phyloP scores from a whole-genome alignment of 129 eudicot genomes.

The Pittosporum tobira region DNA sequence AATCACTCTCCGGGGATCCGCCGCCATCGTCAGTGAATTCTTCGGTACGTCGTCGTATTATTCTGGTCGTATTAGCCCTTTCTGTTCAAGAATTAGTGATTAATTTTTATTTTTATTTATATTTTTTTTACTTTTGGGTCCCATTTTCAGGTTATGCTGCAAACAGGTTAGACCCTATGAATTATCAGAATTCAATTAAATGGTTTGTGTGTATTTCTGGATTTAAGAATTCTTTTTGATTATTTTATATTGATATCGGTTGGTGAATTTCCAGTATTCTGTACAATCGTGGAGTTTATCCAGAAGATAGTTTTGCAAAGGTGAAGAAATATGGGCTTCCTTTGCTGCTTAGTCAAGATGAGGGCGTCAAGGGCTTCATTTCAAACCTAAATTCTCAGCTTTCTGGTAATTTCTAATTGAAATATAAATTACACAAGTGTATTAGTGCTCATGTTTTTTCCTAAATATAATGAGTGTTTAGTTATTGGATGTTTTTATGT shows the following conservation, averaged over 20 bases:
- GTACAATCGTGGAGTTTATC: slow-evolving; percentile 88
- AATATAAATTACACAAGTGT: no score
- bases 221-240: not conserved
- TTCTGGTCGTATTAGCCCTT: not conserved
- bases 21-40: slow-evolving; percentile 90
- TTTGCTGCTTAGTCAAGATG: slow-evolving; percentile 87
- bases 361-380: slow-evolving; percentile 78
- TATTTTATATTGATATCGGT: no score
- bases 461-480: not conserved
- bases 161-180: slow-evolving; percentile 48
- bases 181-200: not conserved
- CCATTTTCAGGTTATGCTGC: slow-evolving; percentile 85
- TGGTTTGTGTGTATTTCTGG: not conserved
- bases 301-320: slow-evolving; percentile 77
- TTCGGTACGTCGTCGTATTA: slow-evolving; percentile 40
- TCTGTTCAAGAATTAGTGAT: not conserved
- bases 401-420: slow-evolving; percentile 42
- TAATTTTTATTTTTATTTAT: no score
- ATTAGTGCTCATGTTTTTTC: no score
- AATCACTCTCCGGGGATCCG: slow-evolving; percentile 89
- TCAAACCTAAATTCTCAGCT: slow-evolving; percentile 76
- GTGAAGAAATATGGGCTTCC: slow-evolving; percentile 98
- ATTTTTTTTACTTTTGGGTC: not conserved
- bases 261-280: slow-evolving; percentile 44
- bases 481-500: not conserved